These are phyloP conservation scores for Saitozyma podzolica DNA, from an alignment of 768 basidiomycete genomes.

Conservation along the genomic window DNA sequence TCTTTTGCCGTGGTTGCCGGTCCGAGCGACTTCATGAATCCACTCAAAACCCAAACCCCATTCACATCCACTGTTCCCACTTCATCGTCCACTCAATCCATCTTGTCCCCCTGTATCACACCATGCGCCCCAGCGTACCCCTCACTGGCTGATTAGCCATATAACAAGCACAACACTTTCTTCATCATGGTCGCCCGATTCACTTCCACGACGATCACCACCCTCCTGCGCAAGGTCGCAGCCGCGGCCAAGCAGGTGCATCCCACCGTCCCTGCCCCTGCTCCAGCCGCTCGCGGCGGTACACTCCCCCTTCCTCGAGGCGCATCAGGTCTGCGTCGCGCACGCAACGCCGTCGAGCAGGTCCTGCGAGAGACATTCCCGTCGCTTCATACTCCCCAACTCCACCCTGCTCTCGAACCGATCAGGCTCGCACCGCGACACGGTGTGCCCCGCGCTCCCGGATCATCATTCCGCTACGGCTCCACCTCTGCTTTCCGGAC, in stretches of 20 bases:
- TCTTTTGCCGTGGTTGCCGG: not conserved
- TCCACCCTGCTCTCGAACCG: slow-evolving; percentile 12
- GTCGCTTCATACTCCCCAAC: slow-evolving; percentile 10
- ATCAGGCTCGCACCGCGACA: slow-evolving; percentile 8
- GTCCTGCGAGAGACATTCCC: slow-evolving; percentile 20
- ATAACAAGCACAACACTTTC: not conserved
- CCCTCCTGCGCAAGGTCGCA: slow-evolving; percentile 26
- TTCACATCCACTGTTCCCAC: not conserved
- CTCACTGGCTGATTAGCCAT: no score
- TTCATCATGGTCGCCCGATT: slow-evolving; percentile 35
- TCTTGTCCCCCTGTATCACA: not conserved
- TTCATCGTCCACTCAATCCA: not conserved
- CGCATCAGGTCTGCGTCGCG: slow-evolving; percentile 1
- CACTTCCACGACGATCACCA: slow-evolving; percentile 29
- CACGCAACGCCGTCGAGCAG: slow-evolving; percentile 8
- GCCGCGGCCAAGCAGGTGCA: slow-evolving; percentile 25
- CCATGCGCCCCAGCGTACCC: not conserved
- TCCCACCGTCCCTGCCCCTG: slow-evolving; percentile 4
- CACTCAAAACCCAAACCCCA: not conserved
- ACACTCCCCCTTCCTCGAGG: not conserved
- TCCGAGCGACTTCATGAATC: not conserved
- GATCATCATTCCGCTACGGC: not conserved
- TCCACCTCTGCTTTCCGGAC: slow-evolving; percentile 10
- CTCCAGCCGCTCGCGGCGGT: slow-evolving; percentile 4
- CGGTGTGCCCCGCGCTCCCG: not conserved